Base-by-base conservation (phyloP, 2,329 filamentous ascomycete species). In the Aureobasidium namibiae region DNA sequence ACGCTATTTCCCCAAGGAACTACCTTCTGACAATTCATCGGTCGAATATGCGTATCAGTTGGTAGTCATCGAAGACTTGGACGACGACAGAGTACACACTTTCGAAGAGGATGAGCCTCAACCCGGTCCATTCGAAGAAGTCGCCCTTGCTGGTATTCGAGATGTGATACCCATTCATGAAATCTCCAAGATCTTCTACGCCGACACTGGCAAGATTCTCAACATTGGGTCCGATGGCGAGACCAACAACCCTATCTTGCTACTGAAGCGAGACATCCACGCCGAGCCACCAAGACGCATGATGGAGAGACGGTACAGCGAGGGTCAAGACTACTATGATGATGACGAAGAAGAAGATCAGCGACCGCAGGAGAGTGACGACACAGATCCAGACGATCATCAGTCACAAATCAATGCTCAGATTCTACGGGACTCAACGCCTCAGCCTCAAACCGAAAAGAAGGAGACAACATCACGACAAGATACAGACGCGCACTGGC, bases 121-220 rank as follows among this genome's bases (percentile, higher is more conserved):
- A 50, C 82, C 82, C 7, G 78, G 78, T 2, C 75, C 75, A 0
- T 89, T 82, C 63, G 84, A 86, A 63, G 84, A 82, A 48, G 77
- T 89, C 33, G 62, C 70, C 3, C 71, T 77, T 13, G 86, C 87
- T 14, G 87, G 87, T 1, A 81, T 89, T 29, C 77, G 86, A 48
- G 84, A 88, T 64, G 76, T 82, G 38, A 74, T 90, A 16, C 87
- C 87, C 1, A 82, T 89, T 21, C 85, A 89, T 67, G 82, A 89
- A 67, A 82, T 96, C 5, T 89, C 90, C 6, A 96, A 95, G 68
- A 90, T 96, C 33, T 95, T 96, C 73, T 96, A 96, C 67, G 90
- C 91, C 1, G 89, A 95, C 65, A 95, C 90, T 0, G 91, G 91
- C 18, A 89, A 89, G 65, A 89, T 96, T 10, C 78, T 96, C 26